Evolutionary conservation across 2,329 filamentous ascomycete genomes (phyloP).

Genomic region (Trichophyton schoenleinii): DNA sequence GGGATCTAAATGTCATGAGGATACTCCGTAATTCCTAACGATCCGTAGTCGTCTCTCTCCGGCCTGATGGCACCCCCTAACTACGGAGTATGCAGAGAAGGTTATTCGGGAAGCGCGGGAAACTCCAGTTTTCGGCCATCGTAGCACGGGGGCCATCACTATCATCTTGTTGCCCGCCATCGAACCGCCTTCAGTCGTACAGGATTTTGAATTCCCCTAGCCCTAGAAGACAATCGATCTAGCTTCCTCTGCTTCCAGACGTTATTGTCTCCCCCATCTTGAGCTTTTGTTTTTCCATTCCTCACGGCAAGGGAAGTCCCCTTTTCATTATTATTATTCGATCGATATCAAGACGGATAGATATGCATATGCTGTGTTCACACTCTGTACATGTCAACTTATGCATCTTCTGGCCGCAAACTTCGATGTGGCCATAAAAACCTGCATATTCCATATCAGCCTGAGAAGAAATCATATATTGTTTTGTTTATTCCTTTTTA

Average conservation of each 20-base stretch:
- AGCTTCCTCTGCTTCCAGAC: neutral
- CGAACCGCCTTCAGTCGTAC: neutral
- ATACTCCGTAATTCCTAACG: neutral
- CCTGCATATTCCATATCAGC: too few species aligned
- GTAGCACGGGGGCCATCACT: neutral
- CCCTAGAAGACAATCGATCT: neutral
- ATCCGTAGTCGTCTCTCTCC: neutral
- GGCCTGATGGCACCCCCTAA: neutral
- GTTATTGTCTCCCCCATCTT: too few species aligned
- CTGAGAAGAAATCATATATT: neutral
- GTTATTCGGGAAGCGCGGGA: neutral
- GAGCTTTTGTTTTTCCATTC: too few species aligned
- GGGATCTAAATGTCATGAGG: neutral
- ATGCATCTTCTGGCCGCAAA: too few species aligned
- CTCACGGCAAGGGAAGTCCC: too few species aligned
- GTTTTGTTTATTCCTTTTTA: neutral
- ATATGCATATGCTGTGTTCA: too few species aligned
- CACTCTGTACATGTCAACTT: too few species aligned
- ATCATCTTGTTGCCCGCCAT: neutral
- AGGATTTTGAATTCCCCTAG: neutral
- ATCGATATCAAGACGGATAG: too few species aligned
- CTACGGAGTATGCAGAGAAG: neutral
- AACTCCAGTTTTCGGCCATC: neutral
- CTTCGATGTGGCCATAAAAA: too few species aligned
- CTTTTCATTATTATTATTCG: too few species aligned